Conservation (phyloP, 805 yeast genomes). For the Trichomonascus vanleenenianus region DNA sequence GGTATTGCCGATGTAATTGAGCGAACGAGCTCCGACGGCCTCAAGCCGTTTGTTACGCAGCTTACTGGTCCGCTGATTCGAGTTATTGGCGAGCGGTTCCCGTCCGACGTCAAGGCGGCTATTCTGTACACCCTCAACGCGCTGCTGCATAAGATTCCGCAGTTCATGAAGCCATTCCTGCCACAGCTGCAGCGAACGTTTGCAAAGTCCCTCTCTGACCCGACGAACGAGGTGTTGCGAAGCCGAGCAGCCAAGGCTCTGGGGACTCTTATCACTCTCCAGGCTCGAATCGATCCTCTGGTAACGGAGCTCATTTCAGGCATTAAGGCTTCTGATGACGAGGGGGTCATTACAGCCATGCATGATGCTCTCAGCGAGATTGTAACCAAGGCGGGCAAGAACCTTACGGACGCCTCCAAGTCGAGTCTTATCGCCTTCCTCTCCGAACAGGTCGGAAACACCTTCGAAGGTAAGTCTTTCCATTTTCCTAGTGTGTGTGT, state of each 20-base stretch:
- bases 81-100: slow-evolving; percentile 93
- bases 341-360: slow-evolving; percentile 69
- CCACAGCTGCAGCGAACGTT: slow-evolving; percentile 98
- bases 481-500: neutral
- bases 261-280: slow-evolving; percentile 80
- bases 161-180: slow-evolving; percentile 85
- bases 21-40: slow-evolving; percentile 61
- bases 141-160: slow-evolving; percentile 76
- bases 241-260: slow-evolving; percentile 82
- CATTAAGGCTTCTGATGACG: slow-evolving; percentile 54
- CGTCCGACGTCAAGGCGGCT: slow-evolving; percentile 89
- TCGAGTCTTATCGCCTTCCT: slow-evolving; percentile 60
- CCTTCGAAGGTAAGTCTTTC: slow-evolving; percentile 3
- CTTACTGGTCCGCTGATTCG: slow-evolving; percentile 97
- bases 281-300: slow-evolving; percentile 90
- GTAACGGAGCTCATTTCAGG: slow-evolving; percentile 74
- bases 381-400: slow-evolving; percentile 67
- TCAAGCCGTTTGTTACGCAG: slow-evolving; percentile 83
- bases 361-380: slow-evolving; percentile 78
- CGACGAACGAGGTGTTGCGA: slow-evolving; percentile 62
- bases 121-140: slow-evolving; percentile 77
- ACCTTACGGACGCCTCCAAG: slow-evolving; percentile 69
- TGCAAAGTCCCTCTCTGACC: slow-evolving; percentile 82
- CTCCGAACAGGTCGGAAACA: slow-evolving; percentile 49
- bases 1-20: slow-evolving; percentile 84